These are phyloP conservation scores for Daldinia sp. DNA, from an alignment of 2,329 filamentous ascomycete species.

Conservation along the genomic window DNA sequence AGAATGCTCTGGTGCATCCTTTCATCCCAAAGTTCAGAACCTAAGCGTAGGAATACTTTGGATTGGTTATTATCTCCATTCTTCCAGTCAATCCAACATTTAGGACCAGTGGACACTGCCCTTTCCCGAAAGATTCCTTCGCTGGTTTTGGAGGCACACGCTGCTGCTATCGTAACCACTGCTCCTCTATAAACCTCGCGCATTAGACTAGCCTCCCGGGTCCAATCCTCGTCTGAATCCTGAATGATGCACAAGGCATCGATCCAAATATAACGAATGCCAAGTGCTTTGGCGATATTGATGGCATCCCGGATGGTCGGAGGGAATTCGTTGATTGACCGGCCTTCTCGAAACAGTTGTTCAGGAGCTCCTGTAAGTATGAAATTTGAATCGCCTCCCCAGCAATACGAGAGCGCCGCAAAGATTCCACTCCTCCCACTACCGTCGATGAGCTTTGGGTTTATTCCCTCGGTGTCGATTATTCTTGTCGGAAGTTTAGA, in stretches of 20 bases:
- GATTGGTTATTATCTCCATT: slow-evolving; percentile 1
- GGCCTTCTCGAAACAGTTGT: slow-evolving; percentile 4
- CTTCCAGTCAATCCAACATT: slow-evolving; percentile 21
- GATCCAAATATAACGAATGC: slow-evolving; percentile 25
- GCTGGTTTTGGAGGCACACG: slow-evolving; percentile 16
- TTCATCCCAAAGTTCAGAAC: slow-evolving; percentile 20
- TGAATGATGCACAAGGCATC: slow-evolving; percentile 31
- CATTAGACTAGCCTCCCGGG: slow-evolving; percentile 19
- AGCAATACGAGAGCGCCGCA: slow-evolving; percentile 18
- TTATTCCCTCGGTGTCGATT: slow-evolving; percentile 10
- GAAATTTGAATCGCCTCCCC: slow-evolving; percentile 20
- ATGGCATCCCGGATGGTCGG: slow-evolving; percentile 23
- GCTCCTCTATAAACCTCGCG: slow-evolving; percentile 23
- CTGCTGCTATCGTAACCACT: slow-evolving; percentile 25
- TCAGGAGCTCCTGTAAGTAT: slow-evolving; percentile 9
- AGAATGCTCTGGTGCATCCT: slow-evolving; percentile 26
- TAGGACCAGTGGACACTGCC: not conserved
- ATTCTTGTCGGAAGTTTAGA: slow-evolving; percentile 23
- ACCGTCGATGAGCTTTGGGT: slow-evolving; percentile 16
- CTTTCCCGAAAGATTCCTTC: slow-evolving; percentile 16
- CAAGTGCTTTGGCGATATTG: slow-evolving; percentile 6
- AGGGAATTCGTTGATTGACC: not conserved
- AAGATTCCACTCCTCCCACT: slow-evolving; percentile 6
- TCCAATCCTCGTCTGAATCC: slow-evolving; percentile 14
- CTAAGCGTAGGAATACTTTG: slow-evolving; percentile 17